Percentiles rank a stretch among this genome's conserved stretches.
These are phyloP conservation scores for Diutina mesorugosa DNA, from an alignment of 1,139 yeast genomes.

Conservation along the genomic window DNA sequence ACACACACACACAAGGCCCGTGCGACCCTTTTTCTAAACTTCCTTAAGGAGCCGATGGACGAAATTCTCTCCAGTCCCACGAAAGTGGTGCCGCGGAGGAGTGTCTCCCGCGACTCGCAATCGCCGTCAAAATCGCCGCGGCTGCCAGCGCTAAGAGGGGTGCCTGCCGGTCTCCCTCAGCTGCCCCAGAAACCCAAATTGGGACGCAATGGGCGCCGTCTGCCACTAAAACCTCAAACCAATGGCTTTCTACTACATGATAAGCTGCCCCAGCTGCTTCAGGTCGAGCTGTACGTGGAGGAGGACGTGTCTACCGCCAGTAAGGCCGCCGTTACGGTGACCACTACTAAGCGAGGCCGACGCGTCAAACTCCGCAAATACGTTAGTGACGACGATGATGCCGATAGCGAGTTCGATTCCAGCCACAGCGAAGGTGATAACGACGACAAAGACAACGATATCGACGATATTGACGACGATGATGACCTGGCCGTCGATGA, in stretches of 20 bases:
- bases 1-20: too few relatives aligned
- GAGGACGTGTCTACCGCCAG: background rate
- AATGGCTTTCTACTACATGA: background rate
- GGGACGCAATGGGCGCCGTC: background rate
- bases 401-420: background rate
- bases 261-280: too few relatives aligned
- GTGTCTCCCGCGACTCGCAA: background rate
- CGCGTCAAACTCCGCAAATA: background rate
- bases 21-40: too few relatives aligned
- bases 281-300: background rate
- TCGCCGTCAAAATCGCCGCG: background rate
- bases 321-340: background rate
- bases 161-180: background rate
- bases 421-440: slow-evolving; percentile 4
- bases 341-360: slow-evolving; percentile 3
- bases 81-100: background rate
- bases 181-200: background rate
- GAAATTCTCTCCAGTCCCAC: background rate
- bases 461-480: background rate
- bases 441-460: slow-evolving; percentile 2
- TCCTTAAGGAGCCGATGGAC: background rate
- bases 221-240: background rate
- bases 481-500: background rate
- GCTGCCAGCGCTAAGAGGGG: background rate
- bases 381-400: background rate